Evolutionary conservation across 2,329 filamentous ascomycete species (phyloP), one percentile per base, ranked within the genome.

Genomic region (Emergomyces pasteurianus): DNA sequence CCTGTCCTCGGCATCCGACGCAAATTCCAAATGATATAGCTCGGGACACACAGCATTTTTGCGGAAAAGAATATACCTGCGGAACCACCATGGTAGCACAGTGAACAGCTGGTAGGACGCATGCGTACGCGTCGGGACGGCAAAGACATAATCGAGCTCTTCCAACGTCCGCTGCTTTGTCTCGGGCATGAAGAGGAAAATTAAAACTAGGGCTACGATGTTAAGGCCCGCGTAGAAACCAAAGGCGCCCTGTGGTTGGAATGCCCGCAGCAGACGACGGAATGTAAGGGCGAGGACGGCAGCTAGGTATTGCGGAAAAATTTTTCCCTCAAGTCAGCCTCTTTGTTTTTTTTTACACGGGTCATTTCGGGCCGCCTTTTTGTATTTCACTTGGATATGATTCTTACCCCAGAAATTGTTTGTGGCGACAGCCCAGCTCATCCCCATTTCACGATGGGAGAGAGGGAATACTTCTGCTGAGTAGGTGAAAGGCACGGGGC

Each of bases 191-290:
- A 80, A 82, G 47, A 86, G 74, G 75, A 86, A 86, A 63, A 87
- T 86, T 74, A 88, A 80, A 23, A 83, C 61, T 14, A 86, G 76
- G 0, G 84, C 85, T 1, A 83, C 68, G 3, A 86, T 64, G 64
- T 88, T 88, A 4, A 87, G 72, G 0, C 74, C 82, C 10, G 74
- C 73, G 57, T 86, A 87, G 68, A 87, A 84, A 4, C 83, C 79
- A 65, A 87, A 86, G 1, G 83, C 81, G 2, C 81, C 81, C 1
- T 77, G 76, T 85, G 78, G 72, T 3, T 70, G 76, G 63, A 82
- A 73, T 3, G 73, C 76, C n/a, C 66, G 69, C 10, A 78, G 68
- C 55, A 78, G 73, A 21, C 71, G 70, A 3, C 77, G 77, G 63
- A 77, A 79, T 1, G 76, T 75, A 42, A 80, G 67, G 0, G 74